Percentiles rank a stretch among this genome's conserved stretches.
Evolutionary conservation across 2,329 filamentous ascomycete genomes (phyloP).

Genomic region (Dactylonectria macrodidyma): DNA sequence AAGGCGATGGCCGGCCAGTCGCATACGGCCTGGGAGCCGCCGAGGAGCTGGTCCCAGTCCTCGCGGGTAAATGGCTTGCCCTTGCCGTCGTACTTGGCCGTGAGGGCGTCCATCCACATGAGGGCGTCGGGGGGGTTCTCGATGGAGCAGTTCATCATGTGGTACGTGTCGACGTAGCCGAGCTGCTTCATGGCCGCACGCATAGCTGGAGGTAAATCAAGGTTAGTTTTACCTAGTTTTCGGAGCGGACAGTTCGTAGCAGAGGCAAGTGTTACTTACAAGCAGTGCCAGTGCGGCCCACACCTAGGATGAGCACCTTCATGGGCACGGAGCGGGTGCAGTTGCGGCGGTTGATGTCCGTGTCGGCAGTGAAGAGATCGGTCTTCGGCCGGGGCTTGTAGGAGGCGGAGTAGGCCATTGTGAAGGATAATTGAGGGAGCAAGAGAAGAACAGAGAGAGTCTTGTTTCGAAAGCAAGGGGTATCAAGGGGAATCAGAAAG

Average conservation of each 20-base stretch:
- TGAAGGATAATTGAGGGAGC: slow-evolving; percentile 19
- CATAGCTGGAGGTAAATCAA: slow-evolving; percentile 62
- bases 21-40: slow-evolving; percentile 77
- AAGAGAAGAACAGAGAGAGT: neutral
- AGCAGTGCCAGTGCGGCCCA: slow-evolving; percentile 79
- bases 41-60: slow-evolving; percentile 79
- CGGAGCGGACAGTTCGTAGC: neutral
- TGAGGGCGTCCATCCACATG: slow-evolving; percentile 79
- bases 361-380: slow-evolving; percentile 76
- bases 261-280: slow-evolving; percentile 63
- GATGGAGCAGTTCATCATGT: slow-evolving; percentile 80
- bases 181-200: slow-evolving; percentile 76
- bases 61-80: slow-evolving; percentile 69
- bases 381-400: slow-evolving; percentile 61
- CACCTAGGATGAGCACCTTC: slow-evolving; percentile 79
- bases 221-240: slow-evolving; percentile 4
- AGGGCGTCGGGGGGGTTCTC: slow-evolving; percentile 72
- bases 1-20: slow-evolving; percentile 80
- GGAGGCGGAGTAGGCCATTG: slow-evolving; percentile 50
- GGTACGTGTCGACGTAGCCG: slow-evolving; percentile 79
- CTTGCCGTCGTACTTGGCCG: slow-evolving; percentile 61
- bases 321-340: slow-evolving; percentile 79
- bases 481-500: neutral
- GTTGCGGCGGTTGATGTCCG: slow-evolving; percentile 76
- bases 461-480: neutral